phyloP scores from a whole-genome alignment of 2,329 filamentous ascomycete species.

The Aspergillus spinulosporus region DNA sequence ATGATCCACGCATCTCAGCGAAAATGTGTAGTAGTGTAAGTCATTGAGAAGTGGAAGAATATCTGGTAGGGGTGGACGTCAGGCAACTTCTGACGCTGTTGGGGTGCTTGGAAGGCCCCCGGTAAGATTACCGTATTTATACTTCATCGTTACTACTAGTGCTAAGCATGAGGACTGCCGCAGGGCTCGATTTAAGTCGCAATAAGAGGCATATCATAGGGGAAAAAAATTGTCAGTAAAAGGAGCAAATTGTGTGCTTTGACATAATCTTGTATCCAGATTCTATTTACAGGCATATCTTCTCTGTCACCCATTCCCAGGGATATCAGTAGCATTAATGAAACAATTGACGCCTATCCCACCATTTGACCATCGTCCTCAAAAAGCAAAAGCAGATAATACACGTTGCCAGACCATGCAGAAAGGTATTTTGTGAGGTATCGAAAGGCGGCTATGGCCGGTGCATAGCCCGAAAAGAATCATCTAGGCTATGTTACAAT shows the following conservation, averaged over 20 bases:
- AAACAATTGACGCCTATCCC: constrained; percentile 28
- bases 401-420: constrained; percentile 24
- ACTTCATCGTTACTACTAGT: too few relatives aligned
- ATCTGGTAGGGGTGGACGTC: not conserved
- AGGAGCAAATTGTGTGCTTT: not conserved
- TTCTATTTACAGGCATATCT: constrained; percentile 30
- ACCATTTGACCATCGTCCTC: constrained; percentile 23
- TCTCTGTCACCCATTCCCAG: constrained; percentile 21
- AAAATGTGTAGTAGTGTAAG: not conserved
- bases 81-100: not conserved
- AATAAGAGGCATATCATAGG: not conserved
- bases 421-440: constrained; percentile 9
- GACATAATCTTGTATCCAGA: constrained; percentile 21
- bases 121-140: too few relatives aligned
- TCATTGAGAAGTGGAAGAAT: constrained; percentile 8
- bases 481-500: constrained; percentile 31
- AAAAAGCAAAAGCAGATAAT: constrained; percentile 24
- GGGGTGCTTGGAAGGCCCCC: too few relatives aligned
- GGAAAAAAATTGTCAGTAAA: not conserved
- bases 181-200: too few relatives aligned
- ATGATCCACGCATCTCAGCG: constrained; percentile 32
- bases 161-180: too few relatives aligned
- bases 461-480: not conserved
- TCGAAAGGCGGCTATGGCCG: constrained; percentile 3
- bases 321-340: constrained; percentile 12